Evolutionary conservation across 2,329 filamentous ascomycete species (phyloP), one percentile per base, ranked within the genome.

Genomic region (Cryphonectria radicalis): DNA sequence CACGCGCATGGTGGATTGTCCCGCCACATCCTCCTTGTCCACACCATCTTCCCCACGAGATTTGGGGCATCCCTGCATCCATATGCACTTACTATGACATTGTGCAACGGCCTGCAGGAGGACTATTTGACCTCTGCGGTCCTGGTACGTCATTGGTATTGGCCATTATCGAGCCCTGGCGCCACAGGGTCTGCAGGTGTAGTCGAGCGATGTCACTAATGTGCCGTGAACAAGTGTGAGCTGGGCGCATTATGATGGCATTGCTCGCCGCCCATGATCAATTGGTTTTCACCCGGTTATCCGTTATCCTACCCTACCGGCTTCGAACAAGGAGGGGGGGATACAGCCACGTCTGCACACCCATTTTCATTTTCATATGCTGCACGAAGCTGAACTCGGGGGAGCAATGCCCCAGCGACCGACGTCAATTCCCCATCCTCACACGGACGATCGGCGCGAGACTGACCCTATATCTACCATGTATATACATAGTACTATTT

Each of bases 381-480:
- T 64, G 62, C n/a, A 63, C n/a, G 25, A 28, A 3, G 25, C 55
- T 2, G 35, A 35, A 63, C 25, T 14, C 37, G 32, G 57, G 40
- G 43, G 68, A 43, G 37, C 62, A 69, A 64, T 57, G 25, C 37
- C 69, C 62, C 28, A 59, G 8, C 4, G 14, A n/a, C 62, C 62
- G 62, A 64, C 40, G 40, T 40, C 62, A 59, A 32, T 35, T 32
- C 22, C 22, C 62, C n/a, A 35, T 66, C 37, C 6, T 50, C 17
- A 32, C 40, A 17, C 32, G 22, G 28, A 32, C 40, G 70, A 67
- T 72, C 64, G 66, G 68, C 64, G 53, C 22, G 19, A 68, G 42
- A 55, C 40, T 22, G 40, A 46, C 28, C 42, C 60, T 59, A 59
- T 32, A 63, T 40, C 42, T 63, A 63, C 22, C 28, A 22, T 40